Evolutionary conservation across 192 early-diverging fungal genomes (phyloP).

Genomic region (Oehlia diaphana): DNA sequence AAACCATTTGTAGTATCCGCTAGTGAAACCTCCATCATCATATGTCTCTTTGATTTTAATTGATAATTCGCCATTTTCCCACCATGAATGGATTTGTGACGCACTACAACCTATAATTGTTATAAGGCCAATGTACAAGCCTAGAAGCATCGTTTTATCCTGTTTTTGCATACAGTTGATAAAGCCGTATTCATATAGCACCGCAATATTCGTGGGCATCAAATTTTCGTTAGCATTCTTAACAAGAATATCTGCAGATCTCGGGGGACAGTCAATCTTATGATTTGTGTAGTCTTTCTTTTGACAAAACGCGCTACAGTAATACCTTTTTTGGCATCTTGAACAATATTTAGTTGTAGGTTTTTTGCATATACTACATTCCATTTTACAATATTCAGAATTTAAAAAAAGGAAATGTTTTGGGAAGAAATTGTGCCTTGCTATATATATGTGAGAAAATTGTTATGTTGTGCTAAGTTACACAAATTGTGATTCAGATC

Average conservation of each 20-base stretch:
- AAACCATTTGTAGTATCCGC: constrained; percentile 9
- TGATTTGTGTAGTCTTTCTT: background rate
- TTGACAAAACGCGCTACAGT: background rate
- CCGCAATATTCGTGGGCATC: background rate
- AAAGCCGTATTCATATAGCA: constrained; percentile 10
- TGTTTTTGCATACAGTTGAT: background rate
- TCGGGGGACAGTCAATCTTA: background rate
- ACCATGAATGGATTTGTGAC: constrained; percentile 9
- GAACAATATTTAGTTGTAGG: background rate
- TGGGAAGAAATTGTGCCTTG: too few species aligned
- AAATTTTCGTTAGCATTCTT: background rate
- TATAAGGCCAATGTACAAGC: constrained; percentile 9
- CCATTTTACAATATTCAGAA: background rate
- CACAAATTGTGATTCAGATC: too few species aligned
- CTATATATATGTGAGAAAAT: too few species aligned
- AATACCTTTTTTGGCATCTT: background rate
- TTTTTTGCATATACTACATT: constrained; percentile 6
- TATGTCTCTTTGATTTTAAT: background rate
- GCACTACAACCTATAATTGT: constrained; percentile 9
- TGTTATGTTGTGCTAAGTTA: too few species aligned
- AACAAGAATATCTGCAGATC: constrained; percentile 7
- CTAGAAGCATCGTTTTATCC: background rate
- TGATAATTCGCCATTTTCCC: constrained; percentile 1
- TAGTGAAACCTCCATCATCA: background rate
- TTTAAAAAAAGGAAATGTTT: too few species aligned